Base-by-base conservation (phyloP, 2,329 filamentous ascomycete genomes). In the Xylariaceae sp. region DNA sequence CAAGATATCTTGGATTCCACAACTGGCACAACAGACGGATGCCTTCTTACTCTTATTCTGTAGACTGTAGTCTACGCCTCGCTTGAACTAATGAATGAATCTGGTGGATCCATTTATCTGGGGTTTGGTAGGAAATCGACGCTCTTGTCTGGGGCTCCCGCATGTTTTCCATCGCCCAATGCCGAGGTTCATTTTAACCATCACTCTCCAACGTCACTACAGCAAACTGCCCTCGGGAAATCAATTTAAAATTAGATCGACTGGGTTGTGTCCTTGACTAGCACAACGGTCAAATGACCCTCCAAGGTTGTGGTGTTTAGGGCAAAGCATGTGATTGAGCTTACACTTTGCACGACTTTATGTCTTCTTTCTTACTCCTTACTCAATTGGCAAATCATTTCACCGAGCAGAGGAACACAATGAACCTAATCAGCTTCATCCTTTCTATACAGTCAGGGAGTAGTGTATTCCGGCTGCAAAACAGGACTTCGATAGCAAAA, bases 101-200 rank as follows among this genome's bases (percentile, higher is more conserved):
- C 28, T 13, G 24, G 24, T 37, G 43, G 43, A 31, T 23, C 43
- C 36, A 14, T 15, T n/a, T 34, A 24, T 24, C 21, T 24, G 21
- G 21, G 21, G 19, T 35, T n/a, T 19, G 14, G 24, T 31, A 30
- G 18, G 14, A 29, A 43, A 26, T 27, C 18, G 21, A 43, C 41
- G 38, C n/a, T 31, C n/a, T 31, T 40, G 24, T 14, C 31, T 34
- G 19, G 17, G 24, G 19, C 31, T 11, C 13, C 17, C 3, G 15
- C 24, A 26, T 37, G 11, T 9, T 36, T n/a, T 15, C 5, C 24
- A 32, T 31, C 21, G n/a, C 21, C 11, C 21, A 24, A 11, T 24
- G 42, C 42, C 45, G 42, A 45, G 45, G 42, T 31, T 32, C 34
- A 29, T 27, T 31, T 35, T 31, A 21, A 39, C 36, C 6, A 31